phyloP scores from a whole-genome alignment of 345 rosid genomes.

The Stellera chamaejasme region DNA sequence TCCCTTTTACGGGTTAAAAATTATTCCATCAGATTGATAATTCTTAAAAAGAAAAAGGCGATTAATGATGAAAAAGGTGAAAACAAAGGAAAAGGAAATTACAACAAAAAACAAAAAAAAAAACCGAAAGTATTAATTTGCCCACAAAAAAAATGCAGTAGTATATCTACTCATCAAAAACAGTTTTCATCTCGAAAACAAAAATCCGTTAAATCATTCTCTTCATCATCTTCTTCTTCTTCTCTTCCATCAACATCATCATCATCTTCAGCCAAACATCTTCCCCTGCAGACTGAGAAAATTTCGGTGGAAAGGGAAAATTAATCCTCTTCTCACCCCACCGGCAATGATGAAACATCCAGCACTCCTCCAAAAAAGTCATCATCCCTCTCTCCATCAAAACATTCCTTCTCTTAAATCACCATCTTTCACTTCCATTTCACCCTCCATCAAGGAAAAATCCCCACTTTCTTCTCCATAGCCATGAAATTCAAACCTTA shows the following conservation, averaged over 20 bases:
- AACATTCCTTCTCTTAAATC: slow-evolving; percentile 45
- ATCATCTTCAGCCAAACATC: too few species aligned
- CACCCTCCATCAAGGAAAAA: slow-evolving; percentile 15
- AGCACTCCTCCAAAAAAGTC: slow-evolving; percentile 47
- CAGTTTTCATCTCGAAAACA: slow-evolving; percentile 1
- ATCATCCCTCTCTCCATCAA: slow-evolving; percentile 27
- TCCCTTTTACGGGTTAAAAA: too few species aligned
- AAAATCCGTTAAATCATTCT: background rate
- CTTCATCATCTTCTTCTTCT: background rate
- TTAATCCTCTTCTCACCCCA: slow-evolving; percentile 10
- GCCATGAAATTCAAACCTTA: slow-evolving; percentile 32
- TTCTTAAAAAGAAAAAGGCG: too few species aligned
- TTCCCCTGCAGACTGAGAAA: slow-evolving; percentile 12
- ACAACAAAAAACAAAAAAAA: background rate
- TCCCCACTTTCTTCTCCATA: slow-evolving; percentile 23
- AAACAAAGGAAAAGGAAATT: background rate
- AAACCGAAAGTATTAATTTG: background rate
- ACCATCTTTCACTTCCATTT: slow-evolving; percentile 20
- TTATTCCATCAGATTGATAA: too few species aligned
- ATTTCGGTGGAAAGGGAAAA: slow-evolving; percentile 27
- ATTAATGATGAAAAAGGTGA: too few species aligned
- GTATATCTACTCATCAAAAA: too few species aligned
- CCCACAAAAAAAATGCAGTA: background rate
- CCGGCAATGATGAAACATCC: slow-evolving; percentile 52
- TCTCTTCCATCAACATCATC: background rate